These are phyloP conservation scores for Podospora tetraspora DNA, from an alignment of 495 filamentous ascomycete species.

Conservation along the genomic window DNA sequence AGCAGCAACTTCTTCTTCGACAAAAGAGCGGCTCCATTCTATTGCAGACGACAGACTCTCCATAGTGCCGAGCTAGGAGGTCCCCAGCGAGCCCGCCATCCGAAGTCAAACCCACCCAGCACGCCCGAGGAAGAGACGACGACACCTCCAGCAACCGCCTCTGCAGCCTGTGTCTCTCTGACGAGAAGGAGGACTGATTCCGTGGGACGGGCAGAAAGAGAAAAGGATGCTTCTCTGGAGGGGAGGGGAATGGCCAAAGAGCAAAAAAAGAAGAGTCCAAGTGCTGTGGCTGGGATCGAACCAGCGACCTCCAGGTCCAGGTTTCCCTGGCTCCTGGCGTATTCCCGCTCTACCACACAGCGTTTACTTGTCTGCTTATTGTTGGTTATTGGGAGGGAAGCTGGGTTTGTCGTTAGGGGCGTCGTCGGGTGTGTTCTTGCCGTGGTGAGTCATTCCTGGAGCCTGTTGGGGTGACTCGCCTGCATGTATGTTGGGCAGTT, in stretches of 20 bases:
- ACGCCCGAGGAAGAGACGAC: too few species aligned
- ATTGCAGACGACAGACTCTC: too few species aligned
- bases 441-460: background rate
- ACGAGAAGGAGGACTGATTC: too few species aligned
- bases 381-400: background rate
- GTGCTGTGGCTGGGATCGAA: constrained; percentile 6
- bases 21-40: too few species aligned
- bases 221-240: too few species aligned
- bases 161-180: too few species aligned
- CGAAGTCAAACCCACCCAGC: too few species aligned
- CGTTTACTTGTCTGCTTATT: background rate
- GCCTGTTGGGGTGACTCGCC: background rate
- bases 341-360: constrained; percentile 9
- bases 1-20: too few species aligned
- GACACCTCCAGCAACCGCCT: too few species aligned
- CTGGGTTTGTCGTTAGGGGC: background rate
- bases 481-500: background rate
- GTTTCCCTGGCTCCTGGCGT: constrained; percentile 1
- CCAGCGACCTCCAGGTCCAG: constrained; percentile 6
- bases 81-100: too few species aligned
- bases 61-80: too few species aligned
- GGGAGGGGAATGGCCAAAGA: background rate
- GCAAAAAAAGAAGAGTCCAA: background rate
- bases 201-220: too few species aligned
- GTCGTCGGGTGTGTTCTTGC: background rate